Conservation (phyloP, 2,329 filamentous ascomycete species). For the Fusarium gaditjirri region DNA sequence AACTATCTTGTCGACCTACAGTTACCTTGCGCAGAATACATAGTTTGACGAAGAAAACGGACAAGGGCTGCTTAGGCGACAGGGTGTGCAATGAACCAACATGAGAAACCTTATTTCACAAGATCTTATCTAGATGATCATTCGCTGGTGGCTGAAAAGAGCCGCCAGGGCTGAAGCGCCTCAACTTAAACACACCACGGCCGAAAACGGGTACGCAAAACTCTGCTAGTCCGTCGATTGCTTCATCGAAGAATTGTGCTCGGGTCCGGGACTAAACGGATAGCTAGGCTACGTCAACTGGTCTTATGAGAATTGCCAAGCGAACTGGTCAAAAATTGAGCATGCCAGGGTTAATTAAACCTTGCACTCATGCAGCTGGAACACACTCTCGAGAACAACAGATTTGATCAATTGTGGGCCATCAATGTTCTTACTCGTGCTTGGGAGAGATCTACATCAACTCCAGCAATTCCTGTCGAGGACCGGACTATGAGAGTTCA, state of each 20-base stretch:
- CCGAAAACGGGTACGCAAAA: neutral
- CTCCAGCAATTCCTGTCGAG: neutral
- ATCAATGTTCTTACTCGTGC: neutral
- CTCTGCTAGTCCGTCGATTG: neutral
- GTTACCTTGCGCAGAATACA: neutral
- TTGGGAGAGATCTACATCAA: neutral
- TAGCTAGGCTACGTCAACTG: neutral
- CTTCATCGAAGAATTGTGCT: neutral
- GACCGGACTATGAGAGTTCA: neutral
- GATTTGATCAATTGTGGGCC: neutral
- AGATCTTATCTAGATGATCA: slow-evolving; percentile 22
- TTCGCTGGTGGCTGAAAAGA: neutral
- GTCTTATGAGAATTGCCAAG: neutral
- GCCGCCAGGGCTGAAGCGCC: slow-evolving; percentile 12
- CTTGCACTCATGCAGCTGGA: neutral
- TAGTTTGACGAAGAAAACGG: neutral
- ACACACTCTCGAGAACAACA: neutral
- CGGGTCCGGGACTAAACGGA: neutral
- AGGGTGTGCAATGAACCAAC: neutral
- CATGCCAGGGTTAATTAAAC: neutral
- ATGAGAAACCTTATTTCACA: neutral
- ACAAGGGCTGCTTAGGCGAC: neutral
- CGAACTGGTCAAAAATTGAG: neutral
- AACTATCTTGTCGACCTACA: neutral
- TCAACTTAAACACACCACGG: slow-evolving; percentile 4